Percentiles rank a stretch among this genome's conserved stretches.
Evolutionary conservation across 441 rosid genomes (phyloP).

Genomic region (Rhodomyrtus psidioides): DNA sequence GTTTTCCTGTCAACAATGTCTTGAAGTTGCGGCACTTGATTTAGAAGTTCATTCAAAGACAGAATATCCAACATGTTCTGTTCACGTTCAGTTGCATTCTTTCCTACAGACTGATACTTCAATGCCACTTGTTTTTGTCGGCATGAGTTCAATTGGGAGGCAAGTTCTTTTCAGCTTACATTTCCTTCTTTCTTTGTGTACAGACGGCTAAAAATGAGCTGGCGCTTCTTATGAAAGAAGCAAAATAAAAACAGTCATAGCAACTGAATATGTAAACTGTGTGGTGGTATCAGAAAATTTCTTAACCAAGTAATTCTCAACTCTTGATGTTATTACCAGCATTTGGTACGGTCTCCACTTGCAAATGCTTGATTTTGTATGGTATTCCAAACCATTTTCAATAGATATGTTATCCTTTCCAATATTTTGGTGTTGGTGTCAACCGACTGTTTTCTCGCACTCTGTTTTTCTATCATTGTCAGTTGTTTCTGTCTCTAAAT

Average conservation of each 20-base stretch:
- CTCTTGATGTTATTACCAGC: background rate
- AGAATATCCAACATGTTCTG: slow-evolving; percentile 36
- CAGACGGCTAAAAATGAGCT: background rate
- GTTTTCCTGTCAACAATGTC: slow-evolving; percentile 67
- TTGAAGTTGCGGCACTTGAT: slow-evolving; percentile 26
- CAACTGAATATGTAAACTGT: background rate
- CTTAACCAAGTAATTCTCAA: background rate
- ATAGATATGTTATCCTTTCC: background rate
- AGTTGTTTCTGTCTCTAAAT: background rate
- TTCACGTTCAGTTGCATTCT: slow-evolving; percentile 44
- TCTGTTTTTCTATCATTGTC: background rate
- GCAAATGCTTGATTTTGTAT: background rate
- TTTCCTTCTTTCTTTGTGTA: background rate
- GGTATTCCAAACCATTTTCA: background rate
- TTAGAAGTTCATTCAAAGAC: slow-evolving; percentile 13
- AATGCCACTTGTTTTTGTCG: slow-evolving; percentile 53
- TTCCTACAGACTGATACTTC: slow-evolving; percentile 36
- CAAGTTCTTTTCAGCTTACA: slow-evolving; percentile 18
- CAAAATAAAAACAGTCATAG: background rate
- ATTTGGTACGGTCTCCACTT: background rate
- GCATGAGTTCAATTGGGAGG: slow-evolving; percentile 89
- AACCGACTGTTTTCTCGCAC: background rate
- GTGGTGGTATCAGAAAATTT: background rate
- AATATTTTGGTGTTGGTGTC: background rate
- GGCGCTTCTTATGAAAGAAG: background rate